These are phyloP conservation scores for Gossypium stocksii DNA, from an alignment of 345 rosid species.

Conservation along the genomic window DNA sequence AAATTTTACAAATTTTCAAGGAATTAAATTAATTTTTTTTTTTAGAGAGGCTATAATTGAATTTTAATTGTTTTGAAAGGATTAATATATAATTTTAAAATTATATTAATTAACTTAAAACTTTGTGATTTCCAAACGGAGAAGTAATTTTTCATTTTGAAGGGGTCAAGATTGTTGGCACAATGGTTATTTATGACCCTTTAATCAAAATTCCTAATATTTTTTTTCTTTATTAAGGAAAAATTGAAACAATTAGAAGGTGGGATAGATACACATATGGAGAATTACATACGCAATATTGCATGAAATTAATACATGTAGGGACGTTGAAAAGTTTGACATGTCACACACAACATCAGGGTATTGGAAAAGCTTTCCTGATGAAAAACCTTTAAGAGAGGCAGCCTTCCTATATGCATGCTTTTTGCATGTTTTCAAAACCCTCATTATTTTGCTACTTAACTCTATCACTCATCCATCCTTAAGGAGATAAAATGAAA, in stretches of 20 bases:
- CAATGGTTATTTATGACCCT: no score
- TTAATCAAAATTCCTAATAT: no score
- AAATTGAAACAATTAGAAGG: not conserved
- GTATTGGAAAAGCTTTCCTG: not conserved
- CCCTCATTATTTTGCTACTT: slow-evolving; percentile 28
- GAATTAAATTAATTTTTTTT: no score
- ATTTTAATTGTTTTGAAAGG: no score
- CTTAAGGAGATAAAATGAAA: not conserved
- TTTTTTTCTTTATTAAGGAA: not conserved
- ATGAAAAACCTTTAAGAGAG: no score
- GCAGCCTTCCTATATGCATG: slow-evolving; percentile 5
- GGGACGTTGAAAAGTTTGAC: not conserved
- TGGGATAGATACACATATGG: not conserved
- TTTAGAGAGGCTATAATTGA: no score
- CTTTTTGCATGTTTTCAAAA: slow-evolving; percentile 23
- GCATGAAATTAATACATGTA: not conserved
- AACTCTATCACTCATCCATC: slow-evolving; percentile 9
- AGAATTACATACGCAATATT: not conserved
- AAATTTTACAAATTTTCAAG: no score
- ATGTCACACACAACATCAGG: not conserved
- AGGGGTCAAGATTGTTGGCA: no score
- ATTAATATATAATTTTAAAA: no score
- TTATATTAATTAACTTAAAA: no score
- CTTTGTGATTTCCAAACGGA: no score
- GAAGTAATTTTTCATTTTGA: no score